Percentiles rank a stretch among this genome's conserved stretches.
Conservation (phyloP, 495 filamentous ascomycete species). For the Aspergillus haitiensis region DNA sequence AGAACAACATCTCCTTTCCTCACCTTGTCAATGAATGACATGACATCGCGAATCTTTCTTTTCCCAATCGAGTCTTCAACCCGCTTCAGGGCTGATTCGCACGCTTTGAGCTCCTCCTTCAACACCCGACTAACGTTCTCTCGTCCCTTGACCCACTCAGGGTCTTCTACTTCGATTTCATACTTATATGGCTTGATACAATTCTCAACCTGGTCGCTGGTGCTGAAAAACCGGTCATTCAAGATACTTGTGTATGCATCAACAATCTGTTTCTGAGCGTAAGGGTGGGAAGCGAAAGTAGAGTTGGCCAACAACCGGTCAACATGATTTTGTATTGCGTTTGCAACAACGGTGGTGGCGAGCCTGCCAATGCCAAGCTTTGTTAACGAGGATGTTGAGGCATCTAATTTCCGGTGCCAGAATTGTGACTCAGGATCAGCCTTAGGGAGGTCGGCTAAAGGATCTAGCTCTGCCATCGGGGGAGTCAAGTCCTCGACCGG, state of each 20-base stretch:
- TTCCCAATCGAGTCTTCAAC: slow-evolving; percentile 74
- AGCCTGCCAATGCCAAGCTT: slow-evolving; percentile 91
- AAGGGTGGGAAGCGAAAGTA: slow-evolving; percentile 86
- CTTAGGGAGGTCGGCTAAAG: slow-evolving; percentile 74
- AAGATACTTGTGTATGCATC: slow-evolving; percentile 85
- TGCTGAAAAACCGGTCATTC: slow-evolving; percentile 93
- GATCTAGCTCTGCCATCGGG: slow-evolving; percentile 65
- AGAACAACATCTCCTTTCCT: slow-evolving; percentile 79
- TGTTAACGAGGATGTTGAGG: slow-evolving; percentile 83
- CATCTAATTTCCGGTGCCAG: slow-evolving; percentile 94
- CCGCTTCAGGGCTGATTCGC: slow-evolving; percentile 72
- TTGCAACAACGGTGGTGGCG: slow-evolving; percentile 85
- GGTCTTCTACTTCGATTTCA: slow-evolving; percentile 88
- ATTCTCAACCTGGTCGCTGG: slow-evolving; percentile 97
- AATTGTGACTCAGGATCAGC: slow-evolving; percentile 79
- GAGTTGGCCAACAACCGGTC: slow-evolving; percentile 74
- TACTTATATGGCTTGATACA: slow-evolving; percentile 99
- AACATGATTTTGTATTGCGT: slow-evolving; percentile 81
- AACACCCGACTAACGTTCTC: slow-evolving; percentile 76
- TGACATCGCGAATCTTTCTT: slow-evolving; percentile 84
- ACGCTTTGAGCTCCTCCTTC: slow-evolving; percentile 79
- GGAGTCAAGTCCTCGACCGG: slow-evolving; percentile 74
- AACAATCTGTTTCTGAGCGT: slow-evolving; percentile 84
- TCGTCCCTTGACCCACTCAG: slow-evolving; percentile 81
- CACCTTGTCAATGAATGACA: slow-evolving; percentile 85